These are phyloP conservation scores for Suillus fuscotomentosus DNA, from an alignment of 768 basidiomycete genomes.

Conservation along the genomic window DNA sequence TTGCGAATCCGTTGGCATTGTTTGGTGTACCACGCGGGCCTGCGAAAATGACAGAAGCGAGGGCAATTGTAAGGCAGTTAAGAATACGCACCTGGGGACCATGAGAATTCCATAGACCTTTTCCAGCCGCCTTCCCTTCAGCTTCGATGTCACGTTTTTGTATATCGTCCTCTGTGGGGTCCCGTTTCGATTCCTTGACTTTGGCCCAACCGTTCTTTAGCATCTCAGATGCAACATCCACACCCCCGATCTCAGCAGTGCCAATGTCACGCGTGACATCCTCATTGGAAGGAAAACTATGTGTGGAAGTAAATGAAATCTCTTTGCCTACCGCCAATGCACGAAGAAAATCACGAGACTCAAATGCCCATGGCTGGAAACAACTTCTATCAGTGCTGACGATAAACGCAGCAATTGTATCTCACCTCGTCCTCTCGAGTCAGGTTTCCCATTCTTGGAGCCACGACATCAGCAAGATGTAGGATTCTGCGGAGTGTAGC, in stretches of 20 bases:
- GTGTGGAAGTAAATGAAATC: conserved; percentile 78
- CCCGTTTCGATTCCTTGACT: conserved; percentile 83
- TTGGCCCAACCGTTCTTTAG: conserved; percentile 92
- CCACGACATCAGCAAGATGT: conserved; percentile 83
- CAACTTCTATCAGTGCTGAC: conserved; percentile 7
- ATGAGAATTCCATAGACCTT: conserved; percentile 86
- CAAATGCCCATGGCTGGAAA: conserved; percentile 84
- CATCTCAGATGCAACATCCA: conserved; percentile 75
- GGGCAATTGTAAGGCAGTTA: neutral
- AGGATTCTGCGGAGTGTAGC: conserved; percentile 57
- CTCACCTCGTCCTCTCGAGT: conserved; percentile 86
- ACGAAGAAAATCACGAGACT: conserved; percentile 90
- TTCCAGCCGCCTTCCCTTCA: conserved; percentile 71
- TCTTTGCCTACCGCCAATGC: conserved; percentile 86
- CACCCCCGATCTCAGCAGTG: conserved; percentile 65
- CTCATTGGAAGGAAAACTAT: conserved; percentile 75
- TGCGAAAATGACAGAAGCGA: conserved; percentile 26
- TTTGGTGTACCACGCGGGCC: conserved; percentile 74
- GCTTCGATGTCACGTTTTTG: conserved; percentile 72
- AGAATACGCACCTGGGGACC: conserved; percentile 56
- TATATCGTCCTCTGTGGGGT: conserved; percentile 75
- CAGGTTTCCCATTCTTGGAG: conserved; percentile 82
- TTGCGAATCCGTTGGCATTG: conserved; percentile 88
- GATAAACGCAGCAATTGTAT: neutral
- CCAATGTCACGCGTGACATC: conserved; percentile 81